Percentiles rank a stretch among this genome's conserved stretches.
phyloP scores from a whole-genome alignment of 2,329 filamentous ascomycete genomes.

The Byssothecium circinans region DNA sequence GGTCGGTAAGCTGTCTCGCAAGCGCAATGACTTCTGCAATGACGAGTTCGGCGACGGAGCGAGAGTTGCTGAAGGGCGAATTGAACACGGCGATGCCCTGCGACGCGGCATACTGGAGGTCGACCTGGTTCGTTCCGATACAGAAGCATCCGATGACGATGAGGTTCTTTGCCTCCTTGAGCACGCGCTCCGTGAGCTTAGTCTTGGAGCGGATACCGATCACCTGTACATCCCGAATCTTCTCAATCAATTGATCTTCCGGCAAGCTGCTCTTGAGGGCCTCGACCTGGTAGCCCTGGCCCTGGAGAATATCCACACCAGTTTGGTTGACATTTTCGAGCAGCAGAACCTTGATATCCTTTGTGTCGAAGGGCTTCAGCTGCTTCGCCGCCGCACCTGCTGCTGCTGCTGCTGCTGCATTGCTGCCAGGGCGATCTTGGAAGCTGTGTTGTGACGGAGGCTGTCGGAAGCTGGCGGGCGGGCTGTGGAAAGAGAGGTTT shows the following conservation, averaged over 20 bases:
- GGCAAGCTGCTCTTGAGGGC: conserved; percentile 83
- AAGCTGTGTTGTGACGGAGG: conserved; percentile 39
- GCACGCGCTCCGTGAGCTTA: conserved; percentile 81
- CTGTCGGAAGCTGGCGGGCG: conserved; percentile 60
- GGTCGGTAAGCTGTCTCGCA: conserved; percentile 88
- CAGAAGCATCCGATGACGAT: conserved; percentile 98
- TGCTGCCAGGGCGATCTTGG: conserved; percentile 40
- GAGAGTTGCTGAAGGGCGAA: conserved; percentile 96
- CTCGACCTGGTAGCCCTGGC: conserved; percentile 96
- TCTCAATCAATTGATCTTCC: conserved; percentile 93
- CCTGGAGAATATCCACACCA: conserved; percentile 76
- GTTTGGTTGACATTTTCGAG: conserved; percentile 95
- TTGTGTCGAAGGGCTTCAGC: conserved; percentile 91
- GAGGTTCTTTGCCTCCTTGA: conserved; percentile 88
- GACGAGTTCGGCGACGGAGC: conserved; percentile 93
- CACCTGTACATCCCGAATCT: conserved; percentile 96
- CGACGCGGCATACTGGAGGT: conserved; percentile 78
- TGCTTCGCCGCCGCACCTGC: conserved; percentile 63
- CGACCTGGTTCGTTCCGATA: conserved; percentile 95
- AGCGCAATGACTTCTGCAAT: conserved; percentile 91
- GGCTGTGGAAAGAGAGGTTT: conserved; percentile 72
- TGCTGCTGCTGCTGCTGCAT: conserved; percentile 4
- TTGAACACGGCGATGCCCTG: conserved; percentile 98
- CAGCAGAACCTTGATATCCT: conserved; percentile 94
- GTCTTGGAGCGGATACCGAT: conserved; percentile 99